Evolutionary conservation across 306 rosid genomes (phyloP), one percentile per base, ranked within the genome.

Genomic region (Quercus glauca): DNA sequence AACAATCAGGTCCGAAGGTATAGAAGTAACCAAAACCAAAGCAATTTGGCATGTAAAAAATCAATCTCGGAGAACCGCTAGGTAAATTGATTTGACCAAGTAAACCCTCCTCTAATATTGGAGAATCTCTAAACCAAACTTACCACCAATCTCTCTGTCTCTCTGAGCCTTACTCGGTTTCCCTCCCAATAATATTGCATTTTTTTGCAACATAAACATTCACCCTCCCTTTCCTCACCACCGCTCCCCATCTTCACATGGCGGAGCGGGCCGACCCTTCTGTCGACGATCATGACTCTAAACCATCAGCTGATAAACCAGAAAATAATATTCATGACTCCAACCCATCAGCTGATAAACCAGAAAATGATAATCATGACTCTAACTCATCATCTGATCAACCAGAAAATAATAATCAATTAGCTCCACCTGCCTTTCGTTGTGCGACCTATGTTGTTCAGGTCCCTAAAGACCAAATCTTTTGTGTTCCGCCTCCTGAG

Each of bases 391-490:
- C 37, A 18, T 20, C 12, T 55, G 8, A 67, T 41, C 70, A 35
- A 4, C 41, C 41, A 35, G 41, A 11, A 6, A 37, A 37, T 7
- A 6, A 8, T 8, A 41, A 41, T 29, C 31, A 69, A 1, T 6
- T 68, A 29, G 67, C 73, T 3, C n/a, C 31, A 67, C 26, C 49
- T 8, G 17, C 51, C 23, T 31, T 81, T 31, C n/a, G 17, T 29
- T 11, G 84, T 0, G 87, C 83, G 19, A 88, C 90, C 37, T 93
- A 86, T 65, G 78, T 93, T 23, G 90, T 93, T 33, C 92, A 87
- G 21, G 85, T 91, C 68, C 94, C 97, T 6, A 91, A 88, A 59
- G 92, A 93, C 56, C 97, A 91, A 81, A 80, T 91, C 71, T 93
- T 89, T 71, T 92, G 88, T 0, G 65, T 90, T 6, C 97, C 96